phyloP scores from a whole-genome alignment of 768 basidiomycete species.

The Mycena epipterygia region DNA sequence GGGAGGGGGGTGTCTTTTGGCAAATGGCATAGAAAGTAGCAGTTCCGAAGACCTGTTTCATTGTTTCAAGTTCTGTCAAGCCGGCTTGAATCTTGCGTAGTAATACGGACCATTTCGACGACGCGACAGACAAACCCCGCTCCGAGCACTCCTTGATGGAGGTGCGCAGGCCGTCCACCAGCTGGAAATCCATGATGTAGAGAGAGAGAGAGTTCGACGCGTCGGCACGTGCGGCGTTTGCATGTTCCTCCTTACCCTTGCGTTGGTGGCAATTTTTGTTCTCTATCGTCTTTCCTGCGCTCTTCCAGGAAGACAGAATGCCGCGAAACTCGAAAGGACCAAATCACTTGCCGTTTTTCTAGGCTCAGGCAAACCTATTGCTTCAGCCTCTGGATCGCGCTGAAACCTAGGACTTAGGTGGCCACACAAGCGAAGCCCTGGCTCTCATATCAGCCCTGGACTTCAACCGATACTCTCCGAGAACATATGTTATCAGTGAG shows the following conservation, averaged over 20 bases:
- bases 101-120: conserved; percentile 79
- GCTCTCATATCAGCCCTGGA: conserved; percentile 80
- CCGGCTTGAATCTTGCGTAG: conserved; percentile 6
- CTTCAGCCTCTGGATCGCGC: conserved; percentile 8
- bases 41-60: conserved; percentile 81
- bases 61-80: conserved; percentile 29
- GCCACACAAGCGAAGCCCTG: conserved; percentile 93
- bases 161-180: conserved; percentile 67
- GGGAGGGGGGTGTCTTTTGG: conserved; percentile 48
- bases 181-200: conserved; percentile 58
- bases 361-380: conserved; percentile 81
- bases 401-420: conserved; percentile 68
- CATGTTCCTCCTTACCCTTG: conserved; percentile 14
- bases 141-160: conserved; percentile 83
- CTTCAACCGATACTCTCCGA: conserved; percentile 78
- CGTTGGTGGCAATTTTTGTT: not conserved
- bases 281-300: conserved; percentile 31
- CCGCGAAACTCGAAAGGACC: conserved; percentile 7
- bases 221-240: not conserved
- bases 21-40: conserved; percentile 53
- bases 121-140: conserved; percentile 75
- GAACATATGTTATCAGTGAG: conserved; percentile 86
- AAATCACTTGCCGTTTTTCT: conserved; percentile 83
- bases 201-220: too few species aligned
- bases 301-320: conserved; percentile 16